Evolutionary conservation across 1,284 basidiomycete species (phyloP).

Genomic region (Boletus holoroseus): DNA sequence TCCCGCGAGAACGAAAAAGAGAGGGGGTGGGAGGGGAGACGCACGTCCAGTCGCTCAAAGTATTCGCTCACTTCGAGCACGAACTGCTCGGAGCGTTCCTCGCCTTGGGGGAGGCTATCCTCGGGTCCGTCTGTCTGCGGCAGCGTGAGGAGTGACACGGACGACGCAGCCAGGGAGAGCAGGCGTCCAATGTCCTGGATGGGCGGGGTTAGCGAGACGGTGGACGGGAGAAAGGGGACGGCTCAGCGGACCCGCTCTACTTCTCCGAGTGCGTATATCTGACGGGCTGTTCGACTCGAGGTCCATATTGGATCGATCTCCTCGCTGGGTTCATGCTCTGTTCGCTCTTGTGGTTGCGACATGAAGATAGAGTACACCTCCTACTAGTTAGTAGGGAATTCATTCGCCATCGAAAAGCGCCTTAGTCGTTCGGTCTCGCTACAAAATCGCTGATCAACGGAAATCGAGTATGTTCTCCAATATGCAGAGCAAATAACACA

Average conservation of each 20-base stretch:
- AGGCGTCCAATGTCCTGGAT: slow-evolving; percentile 67
- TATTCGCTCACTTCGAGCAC: slow-evolving; percentile 78
- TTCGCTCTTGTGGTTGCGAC: slow-evolving; percentile 19
- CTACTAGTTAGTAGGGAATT: neutral
- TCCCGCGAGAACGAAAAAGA: neutral
- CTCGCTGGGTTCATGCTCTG: slow-evolving; percentile 11
- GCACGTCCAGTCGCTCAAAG: slow-evolving; percentile 72
- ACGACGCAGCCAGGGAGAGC: slow-evolving; percentile 66
- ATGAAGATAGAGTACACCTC: slow-evolving; percentile 1
- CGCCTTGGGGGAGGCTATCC: slow-evolving; percentile 66
- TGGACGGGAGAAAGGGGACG: neutral
- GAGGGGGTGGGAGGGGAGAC: slow-evolving; percentile 24
- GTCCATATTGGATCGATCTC: slow-evolving; percentile 72
- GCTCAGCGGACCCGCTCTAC: slow-evolving; percentile 64
- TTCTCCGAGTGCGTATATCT: slow-evolving; percentile 74
- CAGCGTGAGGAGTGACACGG: slow-evolving; percentile 67
- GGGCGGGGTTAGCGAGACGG: neutral
- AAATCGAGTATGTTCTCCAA: neutral
- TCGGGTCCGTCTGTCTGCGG: slow-evolving; percentile 68
- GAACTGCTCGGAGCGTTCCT: slow-evolving; percentile 76
- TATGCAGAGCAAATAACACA: neutral
- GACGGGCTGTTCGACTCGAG: slow-evolving; percentile 72
- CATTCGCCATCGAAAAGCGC: neutral
- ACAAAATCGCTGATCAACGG: neutral
- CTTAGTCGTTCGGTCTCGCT: neutral